Evolutionary conservation across 78 protist species (phyloP).

Genomic region (Dictyostelium firmibasis): DNA sequence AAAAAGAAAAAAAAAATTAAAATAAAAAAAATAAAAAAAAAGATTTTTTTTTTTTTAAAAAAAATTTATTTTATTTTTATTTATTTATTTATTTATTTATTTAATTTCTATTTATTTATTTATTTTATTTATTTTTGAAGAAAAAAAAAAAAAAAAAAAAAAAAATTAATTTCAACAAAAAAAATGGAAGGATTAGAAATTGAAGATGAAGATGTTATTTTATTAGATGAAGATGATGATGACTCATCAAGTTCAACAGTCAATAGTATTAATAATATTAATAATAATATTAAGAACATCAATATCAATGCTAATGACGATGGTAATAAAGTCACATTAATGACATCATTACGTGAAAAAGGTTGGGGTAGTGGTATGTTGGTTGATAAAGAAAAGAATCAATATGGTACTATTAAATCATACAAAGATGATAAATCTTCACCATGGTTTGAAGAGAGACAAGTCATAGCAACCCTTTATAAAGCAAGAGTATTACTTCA

Average conservation of each 20-base stretch:
- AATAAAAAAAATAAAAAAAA: background rate
- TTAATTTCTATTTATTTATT: background rate
- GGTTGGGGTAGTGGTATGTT: constrained; percentile 26
- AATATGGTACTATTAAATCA: background rate
- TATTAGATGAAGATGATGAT: constrained; percentile 13
- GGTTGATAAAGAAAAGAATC: background rate
- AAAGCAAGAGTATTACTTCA: constrained; percentile 41
- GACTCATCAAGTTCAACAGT: background rate
- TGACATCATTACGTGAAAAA: constrained; percentile 25
- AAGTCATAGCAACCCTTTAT: constrained; percentile 48
- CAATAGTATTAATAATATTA: background rate
- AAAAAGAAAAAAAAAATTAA: too few species aligned
- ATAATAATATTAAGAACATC: background rate
- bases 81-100: background rate
- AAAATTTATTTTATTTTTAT: too few species aligned
- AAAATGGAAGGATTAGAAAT: constrained; percentile 2
- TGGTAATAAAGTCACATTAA: background rate
- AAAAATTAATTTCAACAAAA: background rate
- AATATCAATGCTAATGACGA: background rate
- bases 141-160: background rate
- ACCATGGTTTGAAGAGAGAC: constrained; percentile 78
- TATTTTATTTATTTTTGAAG: background rate
- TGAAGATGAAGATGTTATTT: constrained; percentile 22
- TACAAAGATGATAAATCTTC: constrained; percentile 31
- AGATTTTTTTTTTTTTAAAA: background rate